phyloP scores from a whole-genome alignment of 2,329 filamentous ascomycete genomes.

The Pseudocercospora fuligena region DNA sequence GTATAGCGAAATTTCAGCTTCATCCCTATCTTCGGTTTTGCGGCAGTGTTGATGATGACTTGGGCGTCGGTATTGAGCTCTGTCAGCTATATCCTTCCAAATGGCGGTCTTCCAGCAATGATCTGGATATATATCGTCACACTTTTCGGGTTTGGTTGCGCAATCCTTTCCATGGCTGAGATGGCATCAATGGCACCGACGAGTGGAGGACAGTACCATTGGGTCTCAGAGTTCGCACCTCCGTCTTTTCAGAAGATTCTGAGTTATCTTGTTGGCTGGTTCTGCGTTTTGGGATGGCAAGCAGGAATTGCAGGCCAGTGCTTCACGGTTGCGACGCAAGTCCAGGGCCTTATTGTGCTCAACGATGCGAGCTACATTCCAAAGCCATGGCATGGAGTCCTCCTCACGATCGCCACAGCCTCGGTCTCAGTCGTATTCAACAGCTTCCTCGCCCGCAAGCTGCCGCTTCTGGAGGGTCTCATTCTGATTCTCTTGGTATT shows the following conservation, averaged over 20 bases:
- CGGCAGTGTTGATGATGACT: constrained; percentile 38
- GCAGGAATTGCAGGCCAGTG: constrained; percentile 47
- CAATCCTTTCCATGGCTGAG: constrained; percentile 33
- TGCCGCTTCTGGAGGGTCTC: constrained; percentile 37
- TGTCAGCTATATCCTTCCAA: constrained; percentile 33
- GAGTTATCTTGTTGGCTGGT: constrained; percentile 50
- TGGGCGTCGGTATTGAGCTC: constrained; percentile 36
- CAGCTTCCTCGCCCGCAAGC: constrained; percentile 32
- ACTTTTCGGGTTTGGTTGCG: constrained; percentile 30
- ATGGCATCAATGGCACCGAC: constrained; percentile 40
- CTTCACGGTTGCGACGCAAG: constrained; percentile 51
- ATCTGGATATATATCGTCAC: constrained; percentile 33
- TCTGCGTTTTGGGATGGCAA: constrained; percentile 48
- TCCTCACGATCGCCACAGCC: constrained; percentile 42
- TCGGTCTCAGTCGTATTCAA: constrained; percentile 36
- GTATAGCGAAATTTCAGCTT: constrained; percentile 23
- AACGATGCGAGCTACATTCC: constrained; percentile 49
- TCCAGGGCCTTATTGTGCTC: constrained; percentile 52
- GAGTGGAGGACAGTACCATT: constrained; percentile 41
- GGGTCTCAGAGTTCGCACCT: constrained; percentile 49
- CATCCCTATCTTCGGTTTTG: constrained; percentile 36
- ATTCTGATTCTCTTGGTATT: constrained; percentile 37
- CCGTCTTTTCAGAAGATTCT: constrained; percentile 47
- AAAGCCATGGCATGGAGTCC: constrained; percentile 51
- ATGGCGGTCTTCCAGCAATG: constrained; percentile 36